Percentiles rank a stretch among this genome's conserved stretches.
Evolutionary conservation across 768 basidiomycete species (phyloP).

Genomic region (Suillus alpinus): DNA sequence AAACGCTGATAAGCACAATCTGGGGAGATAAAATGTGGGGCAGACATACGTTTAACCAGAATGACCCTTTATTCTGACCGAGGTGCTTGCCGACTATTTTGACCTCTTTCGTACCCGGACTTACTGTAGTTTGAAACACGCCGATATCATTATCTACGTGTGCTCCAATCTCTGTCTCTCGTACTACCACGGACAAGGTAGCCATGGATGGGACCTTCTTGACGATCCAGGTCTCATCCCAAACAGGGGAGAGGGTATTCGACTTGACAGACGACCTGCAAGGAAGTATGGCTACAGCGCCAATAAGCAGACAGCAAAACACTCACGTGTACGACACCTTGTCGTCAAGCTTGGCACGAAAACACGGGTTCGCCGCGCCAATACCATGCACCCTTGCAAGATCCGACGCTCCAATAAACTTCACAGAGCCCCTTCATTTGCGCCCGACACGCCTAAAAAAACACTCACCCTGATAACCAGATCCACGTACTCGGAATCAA

Average conservation of each 20-base stretch:
- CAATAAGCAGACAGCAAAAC: conserved; percentile 2
- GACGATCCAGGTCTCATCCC: conserved; percentile 74
- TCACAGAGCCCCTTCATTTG: conserved; percentile 8
- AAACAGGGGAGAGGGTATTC: conserved; percentile 59
- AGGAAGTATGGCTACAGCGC: conserved; percentile 1
- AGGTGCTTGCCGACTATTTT: conserved; percentile 55
- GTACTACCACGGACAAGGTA: conserved; percentile 54
- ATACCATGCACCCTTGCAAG: conserved; percentile 72
- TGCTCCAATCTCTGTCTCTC: conserved; percentile 64
- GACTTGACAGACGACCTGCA: conserved; percentile 62
- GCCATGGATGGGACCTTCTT: conserved; percentile 72
- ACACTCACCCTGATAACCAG: conserved; percentile 49
- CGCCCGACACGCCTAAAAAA: not conserved
- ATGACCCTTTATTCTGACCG: conserved; percentile 51
- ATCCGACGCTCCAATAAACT: conserved; percentile 72
- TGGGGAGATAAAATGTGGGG: not conserved
- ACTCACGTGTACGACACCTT: conserved; percentile 63
- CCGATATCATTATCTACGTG: conserved; percentile 65
- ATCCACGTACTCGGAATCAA: conserved; percentile 50
- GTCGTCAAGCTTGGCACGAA: conserved; percentile 64
- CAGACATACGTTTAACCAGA: conserved; percentile 62
- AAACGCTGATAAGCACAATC: conserved; percentile 2
- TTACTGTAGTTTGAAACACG: conserved; percentile 51
- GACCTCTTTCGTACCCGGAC: conserved; percentile 60
- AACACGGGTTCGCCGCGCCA: conserved; percentile 65